Percentiles rank a stretch among this genome's conserved stretches.
Conservation (phyloP, 345 rosid genomes). For the Turritis glabra region DNA sequence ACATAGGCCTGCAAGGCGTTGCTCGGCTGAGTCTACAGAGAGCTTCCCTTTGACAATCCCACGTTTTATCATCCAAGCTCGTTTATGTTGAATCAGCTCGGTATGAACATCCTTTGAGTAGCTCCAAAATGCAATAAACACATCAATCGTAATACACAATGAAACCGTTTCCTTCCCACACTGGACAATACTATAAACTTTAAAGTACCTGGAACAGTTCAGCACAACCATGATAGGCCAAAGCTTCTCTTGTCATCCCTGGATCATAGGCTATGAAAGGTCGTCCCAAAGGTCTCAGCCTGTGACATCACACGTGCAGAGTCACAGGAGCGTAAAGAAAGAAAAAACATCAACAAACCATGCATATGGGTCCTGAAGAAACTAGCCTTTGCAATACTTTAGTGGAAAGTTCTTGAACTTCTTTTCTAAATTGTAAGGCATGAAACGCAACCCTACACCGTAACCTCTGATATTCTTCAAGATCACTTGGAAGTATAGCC, state of each 20-base stretch:
- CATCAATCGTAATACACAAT: background rate
- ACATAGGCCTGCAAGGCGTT: constrained; percentile 75
- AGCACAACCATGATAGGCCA: constrained; percentile 94
- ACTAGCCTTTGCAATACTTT: constrained; percentile 70
- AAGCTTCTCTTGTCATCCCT: constrained; percentile 94
- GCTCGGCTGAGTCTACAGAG: constrained; percentile 58
- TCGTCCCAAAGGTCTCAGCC: constrained; percentile 79
- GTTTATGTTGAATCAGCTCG: constrained; percentile 92
- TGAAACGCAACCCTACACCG: constrained; percentile 93
- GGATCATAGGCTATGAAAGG: constrained; percentile 98
- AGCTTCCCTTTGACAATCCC: constrained; percentile 80
- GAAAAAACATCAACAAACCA: background rate
- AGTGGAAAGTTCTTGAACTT: constrained; percentile 85
- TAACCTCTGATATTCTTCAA: constrained; percentile 90
- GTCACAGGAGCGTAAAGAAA: background rate
- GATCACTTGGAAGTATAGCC: constrained; percentile 77
- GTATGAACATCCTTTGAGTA: constrained; percentile 88
- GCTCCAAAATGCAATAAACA: constrained; percentile 55
- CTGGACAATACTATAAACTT: background rate
- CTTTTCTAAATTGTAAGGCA: constrained; percentile 79
- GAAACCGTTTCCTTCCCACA: background rate
- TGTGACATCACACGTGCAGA: constrained; percentile 5
- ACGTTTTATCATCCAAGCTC: constrained; percentile 91
- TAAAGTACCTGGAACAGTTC: constrained; percentile 96
- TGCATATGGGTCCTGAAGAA: background rate